Evolutionary conservation across 1,139 yeast genomes (phyloP).

Genomic region (Debaryomycetaceae sp.): DNA sequence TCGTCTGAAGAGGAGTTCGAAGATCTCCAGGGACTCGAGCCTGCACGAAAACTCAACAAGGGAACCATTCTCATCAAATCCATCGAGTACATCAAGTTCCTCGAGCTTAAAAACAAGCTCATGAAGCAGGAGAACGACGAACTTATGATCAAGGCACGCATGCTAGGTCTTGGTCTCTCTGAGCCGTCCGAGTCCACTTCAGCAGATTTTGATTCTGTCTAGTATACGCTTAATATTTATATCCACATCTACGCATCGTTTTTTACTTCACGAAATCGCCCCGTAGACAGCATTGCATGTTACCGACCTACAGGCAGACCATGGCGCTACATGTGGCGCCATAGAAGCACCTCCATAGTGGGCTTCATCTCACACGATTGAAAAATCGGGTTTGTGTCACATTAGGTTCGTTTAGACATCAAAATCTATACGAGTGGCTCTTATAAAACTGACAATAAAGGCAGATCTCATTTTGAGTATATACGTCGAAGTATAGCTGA

Average conservation of each 20-base stretch:
- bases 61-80: slow-evolving; percentile 44
- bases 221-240: not conserved
- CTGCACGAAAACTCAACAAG: slow-evolving; percentile 43
- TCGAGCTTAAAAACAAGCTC: slow-evolving; percentile 35
- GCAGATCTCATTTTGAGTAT: no score
- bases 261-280: no score
- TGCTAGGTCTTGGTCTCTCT: slow-evolving; percentile 18
- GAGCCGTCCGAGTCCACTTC: not conserved
- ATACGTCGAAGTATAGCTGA: not conserved
- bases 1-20: slow-evolving; percentile 9
- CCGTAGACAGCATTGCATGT: no score
- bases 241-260: not conserved
- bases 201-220: not conserved
- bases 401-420: not conserved
- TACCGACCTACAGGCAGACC: not conserved
- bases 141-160: slow-evolving; percentile 23
- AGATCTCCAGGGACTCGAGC: slow-evolving; percentile 43
- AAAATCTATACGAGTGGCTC: not conserved
- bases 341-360: not conserved
- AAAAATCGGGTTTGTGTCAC: not conserved
- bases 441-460: not conserved
- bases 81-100: slow-evolving; percentile 42
- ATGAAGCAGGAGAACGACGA: slow-evolving; percentile 34
- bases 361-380: not conserved
- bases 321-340: not conserved